Evolutionary conservation across 768 basidiomycete genomes (phyloP).

Genomic region (Lactarius indigo): DNA sequence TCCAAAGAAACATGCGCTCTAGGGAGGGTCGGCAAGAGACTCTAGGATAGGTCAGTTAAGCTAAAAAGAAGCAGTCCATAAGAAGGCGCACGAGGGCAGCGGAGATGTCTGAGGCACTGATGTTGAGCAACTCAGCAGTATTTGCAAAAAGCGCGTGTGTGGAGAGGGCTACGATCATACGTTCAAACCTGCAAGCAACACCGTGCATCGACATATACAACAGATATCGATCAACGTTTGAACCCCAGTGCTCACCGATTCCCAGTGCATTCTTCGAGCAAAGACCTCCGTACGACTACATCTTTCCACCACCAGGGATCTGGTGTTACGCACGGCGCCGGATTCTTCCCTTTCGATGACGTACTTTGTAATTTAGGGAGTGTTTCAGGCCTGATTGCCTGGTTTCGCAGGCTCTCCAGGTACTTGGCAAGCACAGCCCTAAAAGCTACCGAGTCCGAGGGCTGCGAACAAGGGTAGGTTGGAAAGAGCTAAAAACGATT

Average conservation of each 20-base stretch:
- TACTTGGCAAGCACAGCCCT: constrained; percentile 50
- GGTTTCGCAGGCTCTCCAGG: constrained; percentile 45
- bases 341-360: constrained; percentile 25
- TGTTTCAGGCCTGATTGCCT: constrained; percentile 34
- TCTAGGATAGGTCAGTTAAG: constrained; percentile 21
- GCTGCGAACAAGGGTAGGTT: constrained; percentile 50
- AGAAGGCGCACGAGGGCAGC: constrained; percentile 7
- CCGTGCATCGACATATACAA: constrained; percentile 14
- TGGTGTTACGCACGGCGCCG: constrained; percentile 7
- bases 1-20: constrained; percentile 36
- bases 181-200: constrained; percentile 43
- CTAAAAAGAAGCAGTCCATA: constrained; percentile 6
- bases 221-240: not conserved
- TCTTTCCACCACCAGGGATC: constrained; percentile 55
- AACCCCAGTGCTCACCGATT: constrained; percentile 38
- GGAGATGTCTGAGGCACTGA: constrained; percentile 17
- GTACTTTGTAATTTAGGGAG: constrained; percentile 14
- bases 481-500: constrained; percentile 39
- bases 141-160: constrained; percentile 46
- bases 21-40: constrained; percentile 35
- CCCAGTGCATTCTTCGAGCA: constrained; percentile 53
- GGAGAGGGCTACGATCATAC: constrained; percentile 48
- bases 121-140: constrained; percentile 23
- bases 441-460: constrained; percentile 51
- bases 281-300: constrained; percentile 50